Conservation (phyloP, 139 green algal species). For the Haematococcus sp. region DNA sequence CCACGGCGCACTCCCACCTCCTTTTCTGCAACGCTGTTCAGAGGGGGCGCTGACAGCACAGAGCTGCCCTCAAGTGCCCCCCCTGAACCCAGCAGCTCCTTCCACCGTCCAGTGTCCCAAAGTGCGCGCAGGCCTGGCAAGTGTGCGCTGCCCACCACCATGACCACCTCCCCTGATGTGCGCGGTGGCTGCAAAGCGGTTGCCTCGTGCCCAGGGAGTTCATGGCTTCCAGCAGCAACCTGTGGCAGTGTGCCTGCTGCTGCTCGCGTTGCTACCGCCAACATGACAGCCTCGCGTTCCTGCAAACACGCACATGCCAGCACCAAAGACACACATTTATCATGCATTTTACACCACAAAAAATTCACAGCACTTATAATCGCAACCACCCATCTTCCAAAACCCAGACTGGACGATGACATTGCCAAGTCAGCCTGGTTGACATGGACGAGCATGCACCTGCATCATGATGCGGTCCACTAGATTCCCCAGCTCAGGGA, state of each 20-base stretch:
- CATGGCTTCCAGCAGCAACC: neutral
- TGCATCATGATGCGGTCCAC: conserved; percentile 30
- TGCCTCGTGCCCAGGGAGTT: neutral
- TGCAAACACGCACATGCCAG: neutral
- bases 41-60: conserved; percentile 16
- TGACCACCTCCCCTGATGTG: conserved; percentile 1
- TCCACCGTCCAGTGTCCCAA: conserved; percentile 29
- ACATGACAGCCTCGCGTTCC: conserved; percentile 54
- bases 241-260: conserved; percentile 15
- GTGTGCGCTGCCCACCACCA: conserved; percentile 37
- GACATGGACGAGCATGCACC: neutral
- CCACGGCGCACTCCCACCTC: conserved; percentile 27
- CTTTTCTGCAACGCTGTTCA: neutral
- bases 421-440: no score
- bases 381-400: no score
- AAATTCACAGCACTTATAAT: no score
- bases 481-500: neutral
- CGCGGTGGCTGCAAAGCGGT: neutral
- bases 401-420: no score
- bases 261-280: conserved; percentile 8
- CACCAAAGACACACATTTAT: no score
- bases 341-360: no score
- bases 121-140: conserved; percentile 32
- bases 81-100: conserved; percentile 11
- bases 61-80: conserved; percentile 10